Evolutionary conservation across 2,329 filamentous ascomycete species (phyloP), one percentile per base, ranked within the genome.

Genomic region (Stachybotrys elegans): DNA sequence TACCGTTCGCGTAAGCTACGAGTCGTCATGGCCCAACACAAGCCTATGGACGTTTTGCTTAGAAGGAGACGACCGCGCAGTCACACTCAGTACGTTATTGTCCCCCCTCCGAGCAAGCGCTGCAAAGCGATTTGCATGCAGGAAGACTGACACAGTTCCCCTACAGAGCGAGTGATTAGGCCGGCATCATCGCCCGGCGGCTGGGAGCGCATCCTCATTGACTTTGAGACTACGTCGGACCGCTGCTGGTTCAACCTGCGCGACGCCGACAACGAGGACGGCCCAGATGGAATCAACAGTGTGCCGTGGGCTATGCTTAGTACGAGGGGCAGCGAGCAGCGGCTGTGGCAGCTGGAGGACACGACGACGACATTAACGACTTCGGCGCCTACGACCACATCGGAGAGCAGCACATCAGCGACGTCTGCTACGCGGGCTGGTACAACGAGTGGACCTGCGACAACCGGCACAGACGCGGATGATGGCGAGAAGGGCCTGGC

Each of bases 31-130:
- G 21, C 21, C 34, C 22, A 45, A 38, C 17, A 23, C 40, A 17
- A 44, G 40, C 36, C 45, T 50, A n/a, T 46, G 46, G 43, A 43
- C 38, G 6, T 50, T 50, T 34, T 50, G 48, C 40, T 43, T 36
- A 31, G 41, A 45, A 27, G 37, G 19, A 22, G 40, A 31, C 22
- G 29, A 44, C n/a, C 36, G 29, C 13, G 38, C 22, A 4, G 22
- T n/a, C n/a, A n/a, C n/a, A n/a, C n/a, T n/a, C n/a, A 48, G 46
- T 48, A 35, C 39, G 46, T 45, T 8, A 12, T 14, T 9, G 14
- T 20, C 20, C 27, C 25, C 21, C n/a, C n/a, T 19, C 13, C 23
- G 12, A 17, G n/a, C n/a, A n/a, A n/a, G n/a, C n/a, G n/a, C n/a
- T n/a, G n/a, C n/a, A n/a, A n/a, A n/a, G n/a, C n/a, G n/a, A n/a